Percentiles rank a stretch among this genome's conserved stretches.
phyloP scores from a whole-genome alignment of 805 yeast species.

The Candida palmyrensis region DNA sequence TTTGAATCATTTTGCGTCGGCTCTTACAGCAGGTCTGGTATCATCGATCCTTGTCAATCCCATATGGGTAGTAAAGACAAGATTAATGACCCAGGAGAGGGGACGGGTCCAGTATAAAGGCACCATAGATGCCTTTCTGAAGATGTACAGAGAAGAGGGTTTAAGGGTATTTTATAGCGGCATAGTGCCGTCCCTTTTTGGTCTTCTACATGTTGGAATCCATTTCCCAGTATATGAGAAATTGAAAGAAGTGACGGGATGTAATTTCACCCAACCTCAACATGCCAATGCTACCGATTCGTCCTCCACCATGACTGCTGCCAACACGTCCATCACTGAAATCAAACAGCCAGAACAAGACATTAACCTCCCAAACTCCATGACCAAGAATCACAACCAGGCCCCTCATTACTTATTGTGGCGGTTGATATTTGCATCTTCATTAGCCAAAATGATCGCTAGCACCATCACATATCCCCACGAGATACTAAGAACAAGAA shows the following conservation, averaged over 20 bases:
- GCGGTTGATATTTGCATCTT: constrained; percentile 53
- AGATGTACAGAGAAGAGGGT: constrained; percentile 81
- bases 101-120: constrained; percentile 53
- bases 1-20: constrained; percentile 47
- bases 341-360: constrained; percentile 5
- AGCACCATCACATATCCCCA: constrained; percentile 90
- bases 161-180: constrained; percentile 80
- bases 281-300: neutral
- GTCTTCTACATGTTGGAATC: constrained; percentile 88
- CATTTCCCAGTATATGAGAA: constrained; percentile 93
- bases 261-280: constrained; percentile 6
- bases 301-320: neutral
- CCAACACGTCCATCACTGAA: constrained; percentile 4
- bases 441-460: constrained; percentile 83
- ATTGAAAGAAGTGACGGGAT: constrained; percentile 51
- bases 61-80: constrained; percentile 95
- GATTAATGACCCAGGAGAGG: constrained; percentile 75
- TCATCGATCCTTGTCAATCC: constrained; percentile 88
- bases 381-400: too few relatives aligned
- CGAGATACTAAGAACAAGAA: constrained; percentile 86
- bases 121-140: constrained; percentile 76
- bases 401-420: constrained; percentile 13
- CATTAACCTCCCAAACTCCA: too few relatives aligned
- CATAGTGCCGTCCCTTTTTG: constrained; percentile 82
- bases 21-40: constrained; percentile 83